Evolutionary conservation across 2,329 filamentous ascomycete species (phyloP).

Genomic region (Pyrenochaeta sp.): DNA sequence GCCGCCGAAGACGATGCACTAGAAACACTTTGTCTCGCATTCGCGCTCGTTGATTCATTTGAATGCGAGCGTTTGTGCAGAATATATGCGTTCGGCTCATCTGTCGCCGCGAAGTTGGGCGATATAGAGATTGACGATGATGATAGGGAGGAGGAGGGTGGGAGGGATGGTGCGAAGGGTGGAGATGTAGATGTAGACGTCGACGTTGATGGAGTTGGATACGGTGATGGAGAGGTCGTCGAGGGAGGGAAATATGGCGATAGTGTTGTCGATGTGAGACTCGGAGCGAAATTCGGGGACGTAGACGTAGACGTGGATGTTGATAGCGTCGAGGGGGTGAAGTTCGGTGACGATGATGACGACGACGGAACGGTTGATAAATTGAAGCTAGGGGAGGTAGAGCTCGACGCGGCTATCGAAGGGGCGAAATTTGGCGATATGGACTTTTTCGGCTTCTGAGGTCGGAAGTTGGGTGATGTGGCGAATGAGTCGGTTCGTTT

Average conservation of each 20-base stretch:
- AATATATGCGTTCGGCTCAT: neutral
- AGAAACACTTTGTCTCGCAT: too few species aligned
- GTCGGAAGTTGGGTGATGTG: slow-evolving; percentile 24
- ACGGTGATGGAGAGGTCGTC: neutral
- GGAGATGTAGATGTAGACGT: slow-evolving; percentile 8
- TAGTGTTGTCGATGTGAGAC: neutral
- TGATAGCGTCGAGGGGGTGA: slow-evolving; percentile 6
- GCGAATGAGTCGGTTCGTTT: slow-evolving; percentile 27
- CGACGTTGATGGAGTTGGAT: neutral
- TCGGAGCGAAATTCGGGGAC: slow-evolving; percentile 23
- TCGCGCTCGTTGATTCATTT: neutral
- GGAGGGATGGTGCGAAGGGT: slow-evolving; percentile 1
- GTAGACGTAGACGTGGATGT: slow-evolving; percentile 3
- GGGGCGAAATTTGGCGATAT: slow-evolving; percentile 9
- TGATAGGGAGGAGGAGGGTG: neutral
- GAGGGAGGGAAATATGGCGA: neutral
- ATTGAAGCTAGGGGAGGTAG: slow-evolving; percentile 14
- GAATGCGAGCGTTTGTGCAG: neutral
- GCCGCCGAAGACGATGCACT: too few species aligned
- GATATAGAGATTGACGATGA: neutral
- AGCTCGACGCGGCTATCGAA: slow-evolving; percentile 1
- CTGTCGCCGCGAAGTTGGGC: slow-evolving; percentile 1
- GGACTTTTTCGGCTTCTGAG: slow-evolving; percentile 5
- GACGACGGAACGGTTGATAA: neutral
- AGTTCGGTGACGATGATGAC: slow-evolving; percentile 7